Conservation (phyloP, 768 basidiomycete genomes). For the Collybia sp. region DNA sequence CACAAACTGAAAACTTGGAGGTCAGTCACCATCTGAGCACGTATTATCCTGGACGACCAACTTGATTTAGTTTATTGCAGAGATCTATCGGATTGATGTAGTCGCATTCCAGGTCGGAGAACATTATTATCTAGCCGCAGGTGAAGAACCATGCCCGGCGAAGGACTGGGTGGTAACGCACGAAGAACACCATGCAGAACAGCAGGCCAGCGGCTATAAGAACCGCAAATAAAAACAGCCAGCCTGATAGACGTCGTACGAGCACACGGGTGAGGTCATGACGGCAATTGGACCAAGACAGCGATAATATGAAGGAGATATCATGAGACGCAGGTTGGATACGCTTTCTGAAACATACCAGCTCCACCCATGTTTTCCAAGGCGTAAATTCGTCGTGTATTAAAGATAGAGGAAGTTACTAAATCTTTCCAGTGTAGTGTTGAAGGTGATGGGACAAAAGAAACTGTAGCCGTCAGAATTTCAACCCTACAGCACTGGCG, state of each 20-base stretch:
- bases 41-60: conserved; percentile 26
- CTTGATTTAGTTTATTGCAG: conserved; percentile 98
- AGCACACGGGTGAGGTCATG: no score
- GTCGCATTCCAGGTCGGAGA: conserved; percentile 98
- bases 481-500: no score
- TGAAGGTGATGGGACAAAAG: conserved; percentile 2
- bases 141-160: not conserved
- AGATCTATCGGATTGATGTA: conserved; percentile 99
- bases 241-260: conserved; percentile 45
- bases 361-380: conserved; percentile 37
- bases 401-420: conserved; percentile 4
- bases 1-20: conserved; percentile 64
- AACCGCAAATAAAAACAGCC: conserved; percentile 96
- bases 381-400: conserved; percentile 12
- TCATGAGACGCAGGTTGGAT: no score
- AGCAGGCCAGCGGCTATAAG: conserved; percentile 91
- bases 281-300: no score
- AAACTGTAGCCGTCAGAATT: not conserved
- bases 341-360: conserved; percentile 22
- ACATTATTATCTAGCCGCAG: conserved; percentile 92
- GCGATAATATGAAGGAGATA: no score
- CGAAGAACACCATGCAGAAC: conserved; percentile 99
- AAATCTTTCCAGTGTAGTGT: conserved; percentile 2
- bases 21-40: not conserved
- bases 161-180: conserved; percentile 38